Evolutionary conservation across 306 rosid species (phyloP), one percentile per base, ranked within the genome.

Genomic region (Ziziphus jujuba): DNA sequence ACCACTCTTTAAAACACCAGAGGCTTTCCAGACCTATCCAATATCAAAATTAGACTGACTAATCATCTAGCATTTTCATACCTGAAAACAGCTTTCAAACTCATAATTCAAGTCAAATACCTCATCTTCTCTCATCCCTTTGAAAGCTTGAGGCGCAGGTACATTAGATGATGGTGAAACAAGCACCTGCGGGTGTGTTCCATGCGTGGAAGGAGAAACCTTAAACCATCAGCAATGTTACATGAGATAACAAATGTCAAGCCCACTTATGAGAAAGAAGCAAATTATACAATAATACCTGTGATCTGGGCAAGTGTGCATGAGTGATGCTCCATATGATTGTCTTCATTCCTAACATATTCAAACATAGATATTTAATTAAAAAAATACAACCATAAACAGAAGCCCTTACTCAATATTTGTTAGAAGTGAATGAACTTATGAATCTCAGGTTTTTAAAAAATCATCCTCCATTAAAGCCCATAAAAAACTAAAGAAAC

Each of bases 81-180:
- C 63, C 56, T 43, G 23, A 57, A 77, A 72, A n/a, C 67, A 61
- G 66, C 43, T 15, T 65, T 51, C 59, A 25, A 79, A 66, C 25
- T 67, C 52, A 63, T 31, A 61, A 47, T 63, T 70, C 35, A 69
- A 55, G 54, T 34, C 43, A 15, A 48, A 63, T 85, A 95, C 99
- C 99, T 95, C 99, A 66, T 95, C 99, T 81, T 95, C 99, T 85
- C 95, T 81, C 99, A 95, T 83, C 77, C 99, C 99, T 75, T 86
- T 95, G 61, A 80, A 84, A 67, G 92, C 90, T 79, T 87, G 96
- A 59, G 97, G 78, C 35, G 90, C 66, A 34, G 89, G 75, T 70
- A 88, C 64, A 90, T 85, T 93, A 56, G 99, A 79, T 56, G 97
- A 47, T 25, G 97, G 82, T 48, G 95, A 63, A 80, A 83, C 92